These are phyloP conservation scores for Pseudogymnoascus sp. DNA, from an alignment of 2,329 filamentous ascomycete species.

Conservation along the genomic window DNA sequence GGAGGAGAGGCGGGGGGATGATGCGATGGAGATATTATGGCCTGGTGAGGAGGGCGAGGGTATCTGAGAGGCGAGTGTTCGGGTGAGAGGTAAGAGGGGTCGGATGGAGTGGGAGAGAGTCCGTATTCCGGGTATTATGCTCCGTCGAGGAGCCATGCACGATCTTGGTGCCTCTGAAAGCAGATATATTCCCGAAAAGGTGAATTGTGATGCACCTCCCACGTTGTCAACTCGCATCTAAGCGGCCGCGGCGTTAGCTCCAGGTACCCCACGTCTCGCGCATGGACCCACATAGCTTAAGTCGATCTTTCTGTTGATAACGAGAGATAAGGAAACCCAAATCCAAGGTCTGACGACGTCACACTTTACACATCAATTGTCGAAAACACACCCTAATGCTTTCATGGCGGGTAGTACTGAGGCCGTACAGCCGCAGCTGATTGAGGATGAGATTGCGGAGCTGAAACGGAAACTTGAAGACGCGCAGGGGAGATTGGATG, in stretches of 20 bases:
- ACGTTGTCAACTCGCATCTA: neutral
- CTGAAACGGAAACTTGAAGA: constrained; percentile 41
- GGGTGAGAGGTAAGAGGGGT: neutral
- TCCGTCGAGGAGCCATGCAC: neutral
- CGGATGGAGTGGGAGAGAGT: neutral
- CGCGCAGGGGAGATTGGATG: constrained; percentile 38
- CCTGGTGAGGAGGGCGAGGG: neutral
- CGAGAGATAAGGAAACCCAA: neutral
- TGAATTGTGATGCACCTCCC: neutral
- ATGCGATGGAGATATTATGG: neutral
- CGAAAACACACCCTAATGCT: neutral
- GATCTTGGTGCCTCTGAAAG: neutral
- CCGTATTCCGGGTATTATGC: neutral
- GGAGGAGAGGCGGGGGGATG: neutral
- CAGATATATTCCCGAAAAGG: neutral
- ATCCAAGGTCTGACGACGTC: neutral
- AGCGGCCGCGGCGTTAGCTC: neutral
- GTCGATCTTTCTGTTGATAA: neutral
- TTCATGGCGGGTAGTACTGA: neutral
- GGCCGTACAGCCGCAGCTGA: neutral
- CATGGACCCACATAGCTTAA: neutral
- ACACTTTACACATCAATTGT: neutral
- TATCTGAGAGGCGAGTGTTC: neutral
- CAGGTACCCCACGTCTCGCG: neutral
- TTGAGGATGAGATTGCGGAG: constrained; percentile 46